phyloP scores from a whole-genome alignment of 2,329 filamentous ascomycete genomes.

The Venturia oleaginea region DNA sequence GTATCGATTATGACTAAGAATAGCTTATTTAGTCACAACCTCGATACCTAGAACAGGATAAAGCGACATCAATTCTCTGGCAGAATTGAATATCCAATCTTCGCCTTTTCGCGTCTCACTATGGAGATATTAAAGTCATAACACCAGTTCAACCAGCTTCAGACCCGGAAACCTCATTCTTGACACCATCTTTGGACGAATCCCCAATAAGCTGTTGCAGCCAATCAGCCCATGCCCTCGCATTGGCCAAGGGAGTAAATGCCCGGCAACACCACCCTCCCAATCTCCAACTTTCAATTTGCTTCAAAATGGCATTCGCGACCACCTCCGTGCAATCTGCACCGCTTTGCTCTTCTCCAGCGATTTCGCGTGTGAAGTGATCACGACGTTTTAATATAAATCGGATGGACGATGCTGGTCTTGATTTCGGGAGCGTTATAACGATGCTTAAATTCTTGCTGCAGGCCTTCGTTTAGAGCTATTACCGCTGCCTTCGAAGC shows the following conservation, averaged over 20 bases:
- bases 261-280: slow-evolving; percentile 39
- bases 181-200: slow-evolving; percentile 10
- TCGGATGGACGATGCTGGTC: slow-evolving; percentile 24
- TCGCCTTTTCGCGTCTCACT: too few relatives aligned
- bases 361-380: slow-evolving; percentile 21
- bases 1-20: too few relatives aligned
- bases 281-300: slow-evolving; percentile 42
- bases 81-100: too few relatives aligned
- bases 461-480: slow-evolving; percentile 43
- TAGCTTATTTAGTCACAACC: too few relatives aligned
- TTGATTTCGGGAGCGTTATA: slow-evolving; percentile 25
- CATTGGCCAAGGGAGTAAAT: slow-evolving; percentile 19
- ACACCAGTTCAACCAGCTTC: background rate
- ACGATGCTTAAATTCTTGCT: slow-evolving; percentile 17
- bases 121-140: too few relatives aligned
- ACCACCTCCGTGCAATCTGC: slow-evolving; percentile 29
- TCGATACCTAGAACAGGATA: too few relatives aligned
- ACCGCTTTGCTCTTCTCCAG: slow-evolving; percentile 17
- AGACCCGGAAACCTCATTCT: background rate
- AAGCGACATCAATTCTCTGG: too few relatives aligned
- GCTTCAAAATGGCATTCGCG: slow-evolving; percentile 39
- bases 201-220: slow-evolving; percentile 32
- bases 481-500: slow-evolving; percentile 44
- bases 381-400: slow-evolving; percentile 43
- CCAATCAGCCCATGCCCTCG: slow-evolving; percentile 42